Evolutionary conservation across 441 rosid genomes (phyloP).

Genomic region (Arabidopsis lyrata): DNA sequence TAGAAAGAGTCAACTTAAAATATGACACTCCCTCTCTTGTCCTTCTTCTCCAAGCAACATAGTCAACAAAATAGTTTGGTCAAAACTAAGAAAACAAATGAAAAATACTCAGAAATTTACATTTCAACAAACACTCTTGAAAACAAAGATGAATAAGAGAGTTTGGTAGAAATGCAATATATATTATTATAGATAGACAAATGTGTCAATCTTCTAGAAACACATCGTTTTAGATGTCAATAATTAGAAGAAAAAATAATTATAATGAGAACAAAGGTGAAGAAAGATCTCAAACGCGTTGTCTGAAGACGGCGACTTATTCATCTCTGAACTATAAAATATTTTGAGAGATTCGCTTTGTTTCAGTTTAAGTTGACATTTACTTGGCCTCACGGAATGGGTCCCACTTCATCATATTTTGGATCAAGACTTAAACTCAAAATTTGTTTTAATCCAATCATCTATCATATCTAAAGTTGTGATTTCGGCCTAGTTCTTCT

Average conservation of each 20-base stretch:
- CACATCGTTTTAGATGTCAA: constrained; percentile 16
- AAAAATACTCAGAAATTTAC: constrained; percentile 26
- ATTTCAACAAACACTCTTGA: constrained; percentile 34
- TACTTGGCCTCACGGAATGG: constrained; percentile 3
- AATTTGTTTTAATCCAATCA: too few relatives aligned
- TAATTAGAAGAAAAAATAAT: constrained; percentile 24
- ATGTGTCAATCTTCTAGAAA: constrained; percentile 41
- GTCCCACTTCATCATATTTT: not conserved
- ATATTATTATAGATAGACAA: constrained; percentile 22
- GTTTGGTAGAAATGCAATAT: constrained; percentile 39
- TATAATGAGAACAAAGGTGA: constrained; percentile 31
- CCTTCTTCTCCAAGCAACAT: constrained; percentile 35
- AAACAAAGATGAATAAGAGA: constrained; percentile 20
- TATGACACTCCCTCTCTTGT: constrained; percentile 18
- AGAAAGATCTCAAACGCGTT: constrained; percentile 42
- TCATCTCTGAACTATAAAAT: constrained; percentile 15
- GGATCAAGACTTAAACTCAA: not conserved
- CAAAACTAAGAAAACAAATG: constrained; percentile 27
- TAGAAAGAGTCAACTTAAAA: constrained; percentile 16
- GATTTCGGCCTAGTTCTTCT: too few relatives aligned
- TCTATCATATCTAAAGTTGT: too few relatives aligned
- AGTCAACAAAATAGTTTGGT: constrained; percentile 33
- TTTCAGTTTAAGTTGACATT: constrained; percentile 40
- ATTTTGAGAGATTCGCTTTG: constrained; percentile 40
- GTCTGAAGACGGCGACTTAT: constrained; percentile 45